Evolutionary conservation across 139 green algal genomes (phyloP), one percentile per base, ranked within the genome.

Genomic region (Gonium pectorale): DNA sequence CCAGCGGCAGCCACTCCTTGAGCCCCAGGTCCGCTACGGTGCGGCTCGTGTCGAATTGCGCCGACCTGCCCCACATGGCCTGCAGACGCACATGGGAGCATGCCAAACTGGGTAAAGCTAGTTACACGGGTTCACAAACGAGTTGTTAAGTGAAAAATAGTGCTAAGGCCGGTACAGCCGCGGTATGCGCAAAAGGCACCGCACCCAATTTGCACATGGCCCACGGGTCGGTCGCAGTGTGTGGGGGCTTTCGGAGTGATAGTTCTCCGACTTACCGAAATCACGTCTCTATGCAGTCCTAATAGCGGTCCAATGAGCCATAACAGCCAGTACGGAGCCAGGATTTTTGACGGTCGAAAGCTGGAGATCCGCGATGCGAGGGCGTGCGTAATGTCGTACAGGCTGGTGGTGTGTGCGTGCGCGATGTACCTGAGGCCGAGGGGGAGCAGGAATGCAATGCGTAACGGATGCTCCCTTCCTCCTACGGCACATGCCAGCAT

Each of bases 371-470:
- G 11, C 1, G 64, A 29, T 8, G 64, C 64, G 6, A 71, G 7
- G 22, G 37, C 67, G 21, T 71, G 64, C 2, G 67, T 74, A 41
- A 27, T 11, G 24, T 54, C 40, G 17, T 22, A 60, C 5, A 41
- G 11, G 43, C 7, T 41, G 41, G 11, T 77, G 29, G 11, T 7
- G 27, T 77, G 27, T 19, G 68, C 68, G 68, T 77, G 68, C 1
- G 43, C 68, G 43, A 77, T 77, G 68, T 77, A 77, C 68, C 68
- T 77, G 41, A 17, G 37, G n/a, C n/a, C n/a, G n/a, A n/a, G n/a
- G n/a, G n/a, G n/a, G n/a, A n/a, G n/a, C n/a, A n/a, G n/a, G n/a
- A n/a, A n/a, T n/a, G n/a, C n/a, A n/a, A n/a, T n/a, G n/a, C n/a
- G n/a, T n/a, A n/a, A n/a, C n/a, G n/a, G n/a, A n/a, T n/a, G n/a